Percentiles rank a stretch among this genome's conserved stretches.
Evolutionary conservation across 1,139 yeast genomes (phyloP).

Genomic region (Protomyces macrosporus): DNA sequence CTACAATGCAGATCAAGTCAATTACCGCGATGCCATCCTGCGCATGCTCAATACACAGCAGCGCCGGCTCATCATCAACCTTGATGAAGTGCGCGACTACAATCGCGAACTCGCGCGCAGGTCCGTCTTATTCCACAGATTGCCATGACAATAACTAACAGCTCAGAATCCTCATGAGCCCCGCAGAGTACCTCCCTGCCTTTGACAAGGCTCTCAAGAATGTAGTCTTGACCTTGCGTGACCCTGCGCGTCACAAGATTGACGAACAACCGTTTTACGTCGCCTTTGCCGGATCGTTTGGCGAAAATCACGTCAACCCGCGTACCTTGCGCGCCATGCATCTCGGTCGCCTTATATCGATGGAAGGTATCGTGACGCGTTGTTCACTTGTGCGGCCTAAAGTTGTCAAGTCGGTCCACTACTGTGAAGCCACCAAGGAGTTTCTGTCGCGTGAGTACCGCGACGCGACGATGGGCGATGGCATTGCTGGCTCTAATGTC

Average conservation of each 20-base stretch:
- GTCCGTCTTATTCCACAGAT: conserved; percentile 26
- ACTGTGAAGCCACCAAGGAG: conserved; percentile 74
- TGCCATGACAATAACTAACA: neutral
- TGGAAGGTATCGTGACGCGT: conserved; percentile 93
- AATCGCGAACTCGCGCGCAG: conserved; percentile 79
- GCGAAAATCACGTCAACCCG: conserved; percentile 81
- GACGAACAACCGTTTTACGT: conserved; percentile 66
- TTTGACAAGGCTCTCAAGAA: conserved; percentile 83
- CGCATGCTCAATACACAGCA: conserved; percentile 63
- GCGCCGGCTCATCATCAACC: conserved; percentile 64
- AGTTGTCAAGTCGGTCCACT: conserved; percentile 85
- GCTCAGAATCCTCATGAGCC: conserved; percentile 52
- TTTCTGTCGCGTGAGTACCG: conserved; percentile 89
- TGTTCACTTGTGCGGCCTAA: conserved; percentile 93
- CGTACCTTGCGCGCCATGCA: conserved; percentile 74
- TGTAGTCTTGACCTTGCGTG: conserved; percentile 53
- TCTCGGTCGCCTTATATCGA: conserved; percentile 73
- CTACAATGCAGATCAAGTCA: conserved; percentile 47
- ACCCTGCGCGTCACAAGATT: conserved; percentile 44
- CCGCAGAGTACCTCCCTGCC: conserved; percentile 85
- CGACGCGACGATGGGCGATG: conserved; percentile 67
- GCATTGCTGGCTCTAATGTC: conserved; percentile 52
- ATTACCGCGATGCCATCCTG: conserved; percentile 64
- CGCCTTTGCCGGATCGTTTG: conserved; percentile 87
- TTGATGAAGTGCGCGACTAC: conserved; percentile 84